Percentiles rank a stretch among this genome's conserved stretches.
Conservation (phyloP, 1,284 basidiomycete species). For the Apiotrichum gracile region DNA sequence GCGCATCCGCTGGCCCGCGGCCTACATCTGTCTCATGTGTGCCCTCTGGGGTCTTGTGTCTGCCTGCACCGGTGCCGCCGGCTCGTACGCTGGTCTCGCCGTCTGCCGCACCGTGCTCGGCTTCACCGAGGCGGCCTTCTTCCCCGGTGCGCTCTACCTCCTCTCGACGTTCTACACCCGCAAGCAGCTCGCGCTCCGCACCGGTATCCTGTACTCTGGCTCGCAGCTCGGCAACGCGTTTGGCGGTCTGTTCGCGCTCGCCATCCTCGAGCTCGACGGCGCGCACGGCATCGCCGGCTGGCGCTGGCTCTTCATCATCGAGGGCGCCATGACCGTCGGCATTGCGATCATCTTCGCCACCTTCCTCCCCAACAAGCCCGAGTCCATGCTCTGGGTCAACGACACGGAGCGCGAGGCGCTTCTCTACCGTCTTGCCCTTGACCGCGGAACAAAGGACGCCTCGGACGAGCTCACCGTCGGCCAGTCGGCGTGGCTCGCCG, state of each 20-base stretch:
- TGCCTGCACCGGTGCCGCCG: constrained; percentile 26
- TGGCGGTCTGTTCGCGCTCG: constrained; percentile 3
- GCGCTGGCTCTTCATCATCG: constrained; percentile 39
- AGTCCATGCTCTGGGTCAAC: constrained; percentile 31
- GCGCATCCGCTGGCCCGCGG: constrained; percentile 23
- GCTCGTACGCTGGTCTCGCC: constrained; percentile 22
- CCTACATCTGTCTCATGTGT: constrained; percentile 29
- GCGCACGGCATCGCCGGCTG: constrained; percentile 34
- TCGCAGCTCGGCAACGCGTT: constrained; percentile 9
- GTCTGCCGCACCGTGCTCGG: constrained; percentile 24
- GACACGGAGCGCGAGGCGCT: constrained; percentile 31
- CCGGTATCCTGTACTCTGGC: constrained; percentile 8
- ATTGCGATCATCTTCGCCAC: constrained; percentile 28
- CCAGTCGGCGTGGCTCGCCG: constrained; percentile 27
- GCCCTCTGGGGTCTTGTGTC: constrained; percentile 38
- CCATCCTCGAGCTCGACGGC: constrained; percentile 20
- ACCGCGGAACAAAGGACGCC: constrained; percentile 29
- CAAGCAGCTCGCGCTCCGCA: constrained; percentile 4
- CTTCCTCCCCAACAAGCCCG: constrained; percentile 39
- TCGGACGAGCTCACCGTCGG: constrained; percentile 25
- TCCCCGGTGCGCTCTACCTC: constrained; percentile 14
- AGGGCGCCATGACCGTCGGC: constrained; percentile 26
- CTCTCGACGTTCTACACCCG: constrained; percentile 11
- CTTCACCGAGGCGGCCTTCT: constrained; percentile 35
- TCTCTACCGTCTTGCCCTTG: constrained; percentile 36